Evolutionary conservation across 129 eudicot species (phyloP).

Genomic region (carrot (Daucus carota)): DH1_v3.0 NC_030386.2:38350001-38350500

Average conservation of each 20-base stretch:
- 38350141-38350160: slow-evolving; percentile 80
- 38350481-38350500: not conserved
- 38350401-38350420: not conserved
- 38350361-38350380: not conserved
- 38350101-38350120: not conserved
- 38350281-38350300: not conserved
- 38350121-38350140: not conserved
- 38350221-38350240: slow-evolving; percentile 94
- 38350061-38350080: not conserved
- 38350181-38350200: slow-evolving; percentile 74
- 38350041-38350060: not conserved
- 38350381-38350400: not conserved
- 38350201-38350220: slow-evolving; percentile 73
- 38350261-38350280: slow-evolving; percentile 3
- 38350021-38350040: no score
- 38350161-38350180: slow-evolving; percentile 83
- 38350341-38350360: not conserved
- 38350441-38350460: not conserved
- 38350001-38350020: not conserved
- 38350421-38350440: not conserved
- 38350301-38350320: no score
- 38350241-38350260: slow-evolving; percentile 86
- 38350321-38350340: not conserved
- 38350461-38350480: no score
- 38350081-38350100: not conserved